Evolutionary conservation across 768 basidiomycete species (phyloP), one percentile per base, ranked within the genome.

Genomic region (Rhizopogon sp.): DNA sequence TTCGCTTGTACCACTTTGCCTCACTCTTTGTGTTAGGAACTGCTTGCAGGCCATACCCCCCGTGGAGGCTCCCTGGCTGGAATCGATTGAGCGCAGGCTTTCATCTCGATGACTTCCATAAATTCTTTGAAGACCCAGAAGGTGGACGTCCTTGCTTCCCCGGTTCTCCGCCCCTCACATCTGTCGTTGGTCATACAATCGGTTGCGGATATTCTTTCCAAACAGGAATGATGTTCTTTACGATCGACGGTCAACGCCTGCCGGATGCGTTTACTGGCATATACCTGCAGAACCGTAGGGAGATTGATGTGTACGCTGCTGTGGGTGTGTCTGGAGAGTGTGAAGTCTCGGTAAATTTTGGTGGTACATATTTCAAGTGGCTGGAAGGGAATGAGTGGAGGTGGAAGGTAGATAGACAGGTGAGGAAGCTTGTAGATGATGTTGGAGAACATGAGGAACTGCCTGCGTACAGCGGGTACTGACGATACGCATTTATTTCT

Each of bases 31-130:
- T 3, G 7, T 49, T 45, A 87, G 85, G 87, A 7, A 85, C 82
- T 1, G 73, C 83, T 10, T 87, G 84, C 61, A 73, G 73, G 16
- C 85, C 87, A 3, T 87, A 87, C 59, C 87, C 85, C 0, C 66
- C 69, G 1, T 87, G 80, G 74, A 77, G 85, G 17, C 73, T 86
- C 42, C 87, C 87, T 40, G 86, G 86, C 3, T 88, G 87, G 87
- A 83, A 88, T 62, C 71, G 85, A 46, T 71, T 79, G 41, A 85
- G 85, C 52, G 80, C 81, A 1, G 85, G 78, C 1, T 70, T 86
- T 28, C 86, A 88, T 60, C 76, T 88, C 35, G 87, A 88, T 63
- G 86, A 88, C 68, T 71, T 84, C 63, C 78, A 83, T 64, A 88
- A 87, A 66, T 88, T 87, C 74, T 87, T 82, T 56, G 85, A 87